A percentile compares a stretch with the other conserved stretches of the same genome.
Evolutionary conservation across 441 rosid species (phyloP).

Genomic region (Erysimum pusillum): DNA sequence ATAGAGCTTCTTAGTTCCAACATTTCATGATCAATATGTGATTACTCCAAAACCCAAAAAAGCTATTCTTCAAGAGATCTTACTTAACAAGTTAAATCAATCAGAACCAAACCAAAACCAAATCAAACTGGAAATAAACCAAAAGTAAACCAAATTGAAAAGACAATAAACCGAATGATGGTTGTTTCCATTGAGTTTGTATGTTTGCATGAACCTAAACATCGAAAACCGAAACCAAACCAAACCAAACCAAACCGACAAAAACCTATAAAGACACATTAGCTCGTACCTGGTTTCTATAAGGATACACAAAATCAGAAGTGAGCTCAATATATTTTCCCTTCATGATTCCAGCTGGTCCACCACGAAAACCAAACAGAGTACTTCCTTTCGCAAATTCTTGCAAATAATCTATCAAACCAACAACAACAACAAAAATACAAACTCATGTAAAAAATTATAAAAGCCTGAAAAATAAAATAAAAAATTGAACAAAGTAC

Average conservation of each 20-base stretch:
- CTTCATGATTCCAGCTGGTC: constrained; percentile 97
- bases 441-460: background rate
- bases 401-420: constrained; percentile 79
- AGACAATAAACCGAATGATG: background rate
- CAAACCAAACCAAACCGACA: background rate
- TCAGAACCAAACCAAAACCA: background rate
- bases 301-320: constrained; percentile 73
- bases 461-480: background rate
- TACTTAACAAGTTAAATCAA: background rate
- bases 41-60: background rate
- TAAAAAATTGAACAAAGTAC: background rate
- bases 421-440: constrained; percentile 15
- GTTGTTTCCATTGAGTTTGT: background rate
- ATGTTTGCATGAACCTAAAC: background rate
- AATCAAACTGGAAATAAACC: background rate
- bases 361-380: constrained; percentile 88
- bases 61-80: background rate
- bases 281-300: constrained; percentile 78
- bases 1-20: background rate
- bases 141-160: background rate
- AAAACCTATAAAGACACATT: background rate
- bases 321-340: constrained; percentile 77
- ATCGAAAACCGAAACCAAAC: background rate
- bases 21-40: constrained; percentile 1
- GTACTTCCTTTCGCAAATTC: constrained; percentile 76